A percentile compares a stretch with the other conserved stretches of the same genome.
Conservation (phyloP, 495 filamentous ascomycete genomes). For the Margaritispora aquatica region DNA sequence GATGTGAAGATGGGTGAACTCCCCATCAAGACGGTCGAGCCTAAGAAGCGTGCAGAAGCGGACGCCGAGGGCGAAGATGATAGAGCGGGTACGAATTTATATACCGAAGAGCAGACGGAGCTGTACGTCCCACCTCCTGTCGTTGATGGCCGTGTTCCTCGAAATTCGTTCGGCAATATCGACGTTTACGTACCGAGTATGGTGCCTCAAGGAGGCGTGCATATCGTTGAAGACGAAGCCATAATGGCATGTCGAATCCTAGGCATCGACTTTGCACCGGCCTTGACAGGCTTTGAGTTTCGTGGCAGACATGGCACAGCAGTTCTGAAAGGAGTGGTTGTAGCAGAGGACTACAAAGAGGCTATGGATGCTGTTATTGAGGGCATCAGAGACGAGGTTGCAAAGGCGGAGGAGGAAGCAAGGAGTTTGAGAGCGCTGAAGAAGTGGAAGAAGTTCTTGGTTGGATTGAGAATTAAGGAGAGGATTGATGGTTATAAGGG, state of each 20-base stretch:
- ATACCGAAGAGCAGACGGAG: slow-evolving; percentile 69
- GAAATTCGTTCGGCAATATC: slow-evolving; percentile 82
- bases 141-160: slow-evolving; percentile 66
- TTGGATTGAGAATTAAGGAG: slow-evolving; percentile 70
- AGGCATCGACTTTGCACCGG: slow-evolving; percentile 81
- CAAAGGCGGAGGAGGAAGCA: slow-evolving; percentile 48
- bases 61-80: slow-evolving; percentile 37
- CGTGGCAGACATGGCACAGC: slow-evolving; percentile 77
- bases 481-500: slow-evolving; percentile 59
- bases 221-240: slow-evolving; percentile 61
- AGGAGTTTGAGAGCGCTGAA: slow-evolving; percentile 52
- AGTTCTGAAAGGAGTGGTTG: slow-evolving; percentile 66
- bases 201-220: slow-evolving; percentile 75
- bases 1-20: slow-evolving; percentile 62
- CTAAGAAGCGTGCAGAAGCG: slow-evolving; percentile 28
- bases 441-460: slow-evolving; percentile 71
- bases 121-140: slow-evolving; percentile 72
- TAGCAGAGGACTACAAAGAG: slow-evolving; percentile 63
- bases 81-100: slow-evolving; percentile 51
- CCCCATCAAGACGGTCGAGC: slow-evolving; percentile 63
- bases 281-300: slow-evolving; percentile 86
- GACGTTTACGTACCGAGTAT: slow-evolving; percentile 91
- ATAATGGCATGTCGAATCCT: slow-evolving; percentile 66
- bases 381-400: slow-evolving; percentile 56
- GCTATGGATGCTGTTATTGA: slow-evolving; percentile 62